phyloP scores from a whole-genome alignment of 139 green algal genomes.

The Desmodesmus armatus region DNA sequence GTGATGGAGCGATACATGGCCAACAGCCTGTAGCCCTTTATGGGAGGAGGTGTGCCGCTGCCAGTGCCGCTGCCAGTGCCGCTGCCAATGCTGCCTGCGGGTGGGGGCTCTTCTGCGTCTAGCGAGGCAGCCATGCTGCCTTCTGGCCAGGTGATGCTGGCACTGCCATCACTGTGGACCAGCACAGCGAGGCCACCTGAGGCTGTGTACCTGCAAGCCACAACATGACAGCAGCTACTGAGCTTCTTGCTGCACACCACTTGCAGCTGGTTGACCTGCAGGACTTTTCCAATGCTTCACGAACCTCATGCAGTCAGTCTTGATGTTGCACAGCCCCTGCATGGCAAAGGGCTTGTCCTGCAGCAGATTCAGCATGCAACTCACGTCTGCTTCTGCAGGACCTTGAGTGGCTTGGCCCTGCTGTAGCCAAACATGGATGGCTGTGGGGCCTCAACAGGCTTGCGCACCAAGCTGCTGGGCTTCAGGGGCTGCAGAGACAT shows the following conservation, averaged over 20 bases:
- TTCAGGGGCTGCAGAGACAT: conserved; percentile 5
- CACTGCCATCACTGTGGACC: conserved; percentile 41
- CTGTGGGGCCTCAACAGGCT: neutral
- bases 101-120: neutral
- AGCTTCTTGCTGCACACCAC: too few species aligned
- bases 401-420: neutral
- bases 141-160: neutral
- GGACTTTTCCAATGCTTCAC: too few species aligned
- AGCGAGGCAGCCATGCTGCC: conserved; percentile 14
- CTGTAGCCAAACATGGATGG: conserved; percentile 1
- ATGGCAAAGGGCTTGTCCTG: too few species aligned
- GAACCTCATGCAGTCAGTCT: too few species aligned
- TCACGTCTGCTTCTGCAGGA: conserved; percentile 22
- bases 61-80: neutral
- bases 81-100: neutral
- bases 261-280: too few species aligned
- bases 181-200: neutral
- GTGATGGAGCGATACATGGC: conserved; percentile 22
- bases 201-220: conserved; percentile 17
- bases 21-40: conserved; percentile 32
- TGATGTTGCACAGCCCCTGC: too few species aligned
- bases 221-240: too few species aligned
- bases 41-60: too few species aligned
- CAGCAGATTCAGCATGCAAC: neutral
- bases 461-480: conserved; percentile 11